A percentile compares a stretch with the other conserved stretches of the same genome.
These are phyloP conservation scores for Pseudogymnoascus destructans DNA, from an alignment of 2,329 filamentous ascomycete genomes.

Conservation along the genomic window DNA sequence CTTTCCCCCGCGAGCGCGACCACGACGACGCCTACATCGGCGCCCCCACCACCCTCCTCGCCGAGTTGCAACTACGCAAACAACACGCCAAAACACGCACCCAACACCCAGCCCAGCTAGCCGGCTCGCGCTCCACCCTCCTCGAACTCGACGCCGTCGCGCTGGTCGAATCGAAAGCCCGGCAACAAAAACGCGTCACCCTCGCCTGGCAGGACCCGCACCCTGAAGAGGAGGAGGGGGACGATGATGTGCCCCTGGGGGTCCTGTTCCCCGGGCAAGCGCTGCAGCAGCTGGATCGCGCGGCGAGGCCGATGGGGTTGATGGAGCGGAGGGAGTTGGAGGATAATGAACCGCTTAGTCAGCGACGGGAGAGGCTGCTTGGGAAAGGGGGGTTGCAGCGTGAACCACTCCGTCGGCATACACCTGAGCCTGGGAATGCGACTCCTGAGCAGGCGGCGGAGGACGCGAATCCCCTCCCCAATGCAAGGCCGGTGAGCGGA, in stretches of 20 bases:
- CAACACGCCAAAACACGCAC: constrained; percentile 74
- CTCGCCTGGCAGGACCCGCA: constrained; percentile 75
- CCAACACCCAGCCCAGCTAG: constrained; percentile 46
- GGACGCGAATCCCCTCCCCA: constrained; percentile 16
- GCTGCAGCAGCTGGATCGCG: constrained; percentile 33
- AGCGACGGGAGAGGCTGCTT: constrained; percentile 22
- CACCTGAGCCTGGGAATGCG: constrained; percentile 31
- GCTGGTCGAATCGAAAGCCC: constrained; percentile 64
- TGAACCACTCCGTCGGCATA: constrained; percentile 20
- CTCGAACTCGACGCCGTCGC: constrained; percentile 83
- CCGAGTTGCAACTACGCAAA: constrained; percentile 84
- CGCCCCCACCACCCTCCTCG: constrained; percentile 77
- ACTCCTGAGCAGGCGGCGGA: neutral
- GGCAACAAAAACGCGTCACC: constrained; percentile 63
- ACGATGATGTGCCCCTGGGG: constrained; percentile 81
- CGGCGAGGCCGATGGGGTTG: constrained; percentile 52
- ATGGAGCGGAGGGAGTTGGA: constrained; percentile 76
- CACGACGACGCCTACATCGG: constrained; percentile 47
- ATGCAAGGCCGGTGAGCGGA: constrained; percentile 41
- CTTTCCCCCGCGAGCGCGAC: constrained; percentile 49
- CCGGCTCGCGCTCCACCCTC: constrained; percentile 82
- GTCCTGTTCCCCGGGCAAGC: constrained; percentile 48
- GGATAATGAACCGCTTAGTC: constrained; percentile 63
- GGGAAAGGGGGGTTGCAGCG: constrained; percentile 10
- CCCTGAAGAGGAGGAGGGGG: constrained; percentile 38